Evolutionary conservation across 1,139 yeast species (phyloP).

Genomic region (Pneumocystis jirovecii): DNA sequence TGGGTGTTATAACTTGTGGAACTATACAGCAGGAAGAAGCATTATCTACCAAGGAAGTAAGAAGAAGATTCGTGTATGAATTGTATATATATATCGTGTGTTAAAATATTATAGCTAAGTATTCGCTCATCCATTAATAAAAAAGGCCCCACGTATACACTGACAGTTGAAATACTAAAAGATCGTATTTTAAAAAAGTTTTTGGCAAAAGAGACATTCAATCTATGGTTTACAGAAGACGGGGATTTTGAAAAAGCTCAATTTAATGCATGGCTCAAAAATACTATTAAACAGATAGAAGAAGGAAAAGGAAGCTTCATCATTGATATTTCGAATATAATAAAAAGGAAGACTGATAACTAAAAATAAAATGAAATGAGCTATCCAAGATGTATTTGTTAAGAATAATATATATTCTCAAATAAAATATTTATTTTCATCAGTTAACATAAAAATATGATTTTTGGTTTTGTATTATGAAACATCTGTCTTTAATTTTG

Average conservation of each 20-base stretch:
- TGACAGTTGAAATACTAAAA: not conserved
- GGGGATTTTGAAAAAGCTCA: not conserved
- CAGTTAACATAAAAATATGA: not conserved
- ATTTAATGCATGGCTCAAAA: not conserved
- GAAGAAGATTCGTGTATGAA: slow-evolving; percentile 4
- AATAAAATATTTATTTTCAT: not conserved
- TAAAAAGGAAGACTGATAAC: not conserved
- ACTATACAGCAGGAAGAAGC: slow-evolving; percentile 37
- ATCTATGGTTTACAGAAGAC: not conserved
- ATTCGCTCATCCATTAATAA: not conserved
- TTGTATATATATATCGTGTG: slow-evolving; percentile 8
- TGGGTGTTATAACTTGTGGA: slow-evolving; percentile 34
- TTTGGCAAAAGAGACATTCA: not conserved
- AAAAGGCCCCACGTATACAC: slow-evolving; percentile 41
- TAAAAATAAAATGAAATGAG: not conserved
- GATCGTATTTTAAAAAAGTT: not conserved
- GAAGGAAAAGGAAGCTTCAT: not conserved
- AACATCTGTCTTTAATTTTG: not conserved
- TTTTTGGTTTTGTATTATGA: not conserved
- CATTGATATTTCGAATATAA: not conserved
- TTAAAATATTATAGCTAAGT: not conserved
- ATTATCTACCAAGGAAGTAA: slow-evolving; percentile 47
- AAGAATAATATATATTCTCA: not conserved
- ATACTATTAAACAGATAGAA: not conserved
- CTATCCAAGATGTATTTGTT: not conserved